Conservation (phyloP, 768 basidiomycete genomes). For the Xerocomellus amylosporus region DNA sequence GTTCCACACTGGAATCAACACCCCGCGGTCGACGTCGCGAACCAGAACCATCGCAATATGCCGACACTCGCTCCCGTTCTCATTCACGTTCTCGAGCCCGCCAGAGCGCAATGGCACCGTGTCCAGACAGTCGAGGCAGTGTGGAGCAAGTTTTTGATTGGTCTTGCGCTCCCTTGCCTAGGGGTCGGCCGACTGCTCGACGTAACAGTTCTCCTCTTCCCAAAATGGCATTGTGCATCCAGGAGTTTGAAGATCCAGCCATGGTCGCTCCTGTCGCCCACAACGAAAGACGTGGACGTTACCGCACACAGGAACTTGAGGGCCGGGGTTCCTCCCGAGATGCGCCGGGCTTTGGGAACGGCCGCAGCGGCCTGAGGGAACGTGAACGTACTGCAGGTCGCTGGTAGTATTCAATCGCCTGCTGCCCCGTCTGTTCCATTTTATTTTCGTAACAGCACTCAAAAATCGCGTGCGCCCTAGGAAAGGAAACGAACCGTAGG, state of each 20-base stretch:
- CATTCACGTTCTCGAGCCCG: constrained; percentile 39
- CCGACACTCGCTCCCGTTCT: constrained; percentile 42
- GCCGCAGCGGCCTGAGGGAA: constrained; percentile 60
- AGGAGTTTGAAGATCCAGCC: constrained; percentile 33
- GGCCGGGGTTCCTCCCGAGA: constrained; percentile 38
- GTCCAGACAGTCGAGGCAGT: constrained; percentile 31
- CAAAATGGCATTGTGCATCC: constrained; percentile 41
- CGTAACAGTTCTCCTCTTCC: constrained; percentile 60
- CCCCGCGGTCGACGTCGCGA: constrained; percentile 54
- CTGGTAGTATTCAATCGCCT: constrained; percentile 18
- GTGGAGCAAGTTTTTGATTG: constrained; percentile 49
- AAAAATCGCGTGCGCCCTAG: constrained; percentile 15
- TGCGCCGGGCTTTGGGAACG: constrained; percentile 61
- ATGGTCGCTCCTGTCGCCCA: constrained; percentile 21
- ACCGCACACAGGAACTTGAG: constrained; percentile 53
- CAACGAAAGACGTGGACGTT: constrained; percentile 49
- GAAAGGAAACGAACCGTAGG: constrained; percentile 21
- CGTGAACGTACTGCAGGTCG: constrained; percentile 35
- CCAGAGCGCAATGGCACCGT: constrained; percentile 11
- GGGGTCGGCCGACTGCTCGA: constrained; percentile 47
- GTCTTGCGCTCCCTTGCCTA: constrained; percentile 39
- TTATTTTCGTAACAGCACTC: constrained; percentile 3
- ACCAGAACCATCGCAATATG: constrained; percentile 33
- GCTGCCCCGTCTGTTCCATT: not conserved
- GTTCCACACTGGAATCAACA: constrained; percentile 40